phyloP scores from a whole-genome alignment of 345 rosid species.

The Populus ilicifolia region DNA sequence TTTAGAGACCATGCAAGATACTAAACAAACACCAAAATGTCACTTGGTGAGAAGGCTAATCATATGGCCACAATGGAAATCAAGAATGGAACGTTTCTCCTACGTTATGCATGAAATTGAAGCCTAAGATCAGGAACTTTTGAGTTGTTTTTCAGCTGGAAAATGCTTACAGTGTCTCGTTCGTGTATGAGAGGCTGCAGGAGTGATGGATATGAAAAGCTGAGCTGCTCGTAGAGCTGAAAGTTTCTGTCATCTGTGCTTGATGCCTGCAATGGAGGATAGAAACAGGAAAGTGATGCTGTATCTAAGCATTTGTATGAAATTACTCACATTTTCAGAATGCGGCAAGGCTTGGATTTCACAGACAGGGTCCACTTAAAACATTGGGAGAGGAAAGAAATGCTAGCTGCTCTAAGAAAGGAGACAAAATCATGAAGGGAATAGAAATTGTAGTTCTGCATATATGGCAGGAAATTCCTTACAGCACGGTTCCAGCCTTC shows the following conservation, averaged over 20 bases:
- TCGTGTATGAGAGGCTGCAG: constrained; percentile 72
- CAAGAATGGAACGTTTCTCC: background rate
- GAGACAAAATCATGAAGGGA: background rate
- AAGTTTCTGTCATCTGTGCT: constrained; percentile 36
- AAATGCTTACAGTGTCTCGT: constrained; percentile 66
- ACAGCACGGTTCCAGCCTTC: background rate
- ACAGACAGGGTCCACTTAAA: background rate
- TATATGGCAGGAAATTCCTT: background rate
- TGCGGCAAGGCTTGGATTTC: background rate
- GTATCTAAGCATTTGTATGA: background rate
- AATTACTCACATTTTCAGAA: background rate
- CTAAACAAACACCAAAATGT: constrained; percentile 28
- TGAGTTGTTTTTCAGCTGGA: too few relatives aligned
- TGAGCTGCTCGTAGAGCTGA: constrained; percentile 62
- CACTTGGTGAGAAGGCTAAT: background rate
- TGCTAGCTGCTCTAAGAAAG: background rate
- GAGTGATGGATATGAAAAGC: constrained; percentile 70
- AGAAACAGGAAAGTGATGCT: background rate
- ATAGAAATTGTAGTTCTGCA: background rate
- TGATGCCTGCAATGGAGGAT: constrained; percentile 38
- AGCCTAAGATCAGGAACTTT: background rate
- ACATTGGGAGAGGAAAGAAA: background rate
- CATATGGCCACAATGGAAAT: background rate
- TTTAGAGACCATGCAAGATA: constrained; percentile 88
- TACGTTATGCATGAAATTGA: background rate